Conservation (phyloP, 345 rosid genomes). For the Lepidium aucheri region DNA sequence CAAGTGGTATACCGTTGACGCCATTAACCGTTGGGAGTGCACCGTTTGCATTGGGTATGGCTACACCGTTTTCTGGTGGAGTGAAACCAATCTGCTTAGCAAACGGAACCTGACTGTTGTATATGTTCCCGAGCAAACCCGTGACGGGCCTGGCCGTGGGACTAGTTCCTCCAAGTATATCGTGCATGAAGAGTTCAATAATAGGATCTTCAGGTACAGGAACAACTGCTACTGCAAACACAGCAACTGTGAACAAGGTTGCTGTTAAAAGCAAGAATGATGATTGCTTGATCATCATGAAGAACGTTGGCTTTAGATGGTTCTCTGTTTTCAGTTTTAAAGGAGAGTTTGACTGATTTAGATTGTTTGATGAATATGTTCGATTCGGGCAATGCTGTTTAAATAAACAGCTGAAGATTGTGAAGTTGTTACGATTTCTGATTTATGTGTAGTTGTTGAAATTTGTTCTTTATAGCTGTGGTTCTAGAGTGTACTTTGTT, state of each 20-base stretch:
- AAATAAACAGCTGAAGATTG: conserved; percentile 33
- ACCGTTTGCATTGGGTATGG: conserved; percentile 84
- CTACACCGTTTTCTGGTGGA: conserved; percentile 58
- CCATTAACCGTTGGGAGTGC: conserved; percentile 81
- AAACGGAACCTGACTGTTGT: conserved; percentile 88
- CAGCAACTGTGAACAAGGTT: conserved; percentile 26
- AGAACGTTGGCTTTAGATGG: background rate
- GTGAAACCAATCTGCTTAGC: conserved; percentile 74
- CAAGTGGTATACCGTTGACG: conserved; percentile 72
- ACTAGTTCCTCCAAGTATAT: conserved; percentile 80
- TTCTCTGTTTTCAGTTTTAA: background rate
- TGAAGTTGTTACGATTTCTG: conserved; percentile 35
- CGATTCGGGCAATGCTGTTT: conserved; percentile 22
- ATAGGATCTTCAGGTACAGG: conserved; percentile 39
- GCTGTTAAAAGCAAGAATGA: conserved; percentile 24
- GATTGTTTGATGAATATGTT: conserved; percentile 24
- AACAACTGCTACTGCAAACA: conserved; percentile 34
- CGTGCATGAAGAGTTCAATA: conserved; percentile 87
- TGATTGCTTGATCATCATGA: conserved; percentile 40
- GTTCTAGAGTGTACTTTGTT: background rate
- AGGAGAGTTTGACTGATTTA: background rate
- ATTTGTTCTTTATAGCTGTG: conserved; percentile 11
- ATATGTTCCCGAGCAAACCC: conserved; percentile 89
- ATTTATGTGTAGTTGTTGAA: conserved; percentile 45
- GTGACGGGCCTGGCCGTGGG: conserved; percentile 91